Conservation (phyloP, 176 grass and related monocot species). For the Bonia amplexicaulis region DNA sequence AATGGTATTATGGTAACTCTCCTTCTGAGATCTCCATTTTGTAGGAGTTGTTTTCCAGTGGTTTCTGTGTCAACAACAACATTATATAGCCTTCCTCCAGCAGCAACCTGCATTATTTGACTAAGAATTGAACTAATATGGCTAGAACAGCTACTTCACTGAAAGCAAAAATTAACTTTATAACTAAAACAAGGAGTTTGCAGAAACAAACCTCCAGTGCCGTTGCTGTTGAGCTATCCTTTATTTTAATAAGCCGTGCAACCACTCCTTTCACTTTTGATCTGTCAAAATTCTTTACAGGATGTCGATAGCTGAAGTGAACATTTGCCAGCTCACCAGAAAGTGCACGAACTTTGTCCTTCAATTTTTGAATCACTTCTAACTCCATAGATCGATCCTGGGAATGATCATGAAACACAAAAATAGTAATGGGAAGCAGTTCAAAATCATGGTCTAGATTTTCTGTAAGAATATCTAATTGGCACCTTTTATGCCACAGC, state of each 20-base stretch:
- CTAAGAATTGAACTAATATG: conserved; percentile 3
- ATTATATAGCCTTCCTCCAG: conserved; percentile 84
- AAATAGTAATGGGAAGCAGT: conserved; percentile 3
- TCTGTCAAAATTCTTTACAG: conserved; percentile 82
- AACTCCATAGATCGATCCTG: conserved; percentile 63
- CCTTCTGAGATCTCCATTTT: conserved; percentile 64
- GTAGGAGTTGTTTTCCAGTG: conserved; percentile 81
- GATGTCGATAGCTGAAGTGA: conserved; percentile 78
- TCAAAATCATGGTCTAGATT: neutral
- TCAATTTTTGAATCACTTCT: conserved; percentile 60
- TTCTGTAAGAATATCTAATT: neutral
- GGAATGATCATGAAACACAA: conserved; percentile 2
- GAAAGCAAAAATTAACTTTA: conserved; percentile 1
- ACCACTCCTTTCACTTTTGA: conserved; percentile 99
- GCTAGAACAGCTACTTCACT: neutral
- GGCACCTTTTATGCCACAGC: neutral
- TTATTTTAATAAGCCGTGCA: conserved; percentile 84
- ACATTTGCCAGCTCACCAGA: conserved; percentile 66
- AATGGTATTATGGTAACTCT: conserved; percentile 92
- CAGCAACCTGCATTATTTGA: conserved; percentile 68
- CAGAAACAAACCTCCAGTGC: conserved; percentile 76
- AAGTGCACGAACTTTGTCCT: conserved; percentile 58
- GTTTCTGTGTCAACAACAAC: conserved; percentile 88
- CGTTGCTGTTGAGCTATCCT: conserved; percentile 76
- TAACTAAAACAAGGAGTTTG: neutral